Percentiles rank a stretch among this genome's conserved stretches.
Evolutionary conservation across 2,329 filamentous ascomycete species (phyloP).

Genomic region (Emmonsia crescens): DNA sequence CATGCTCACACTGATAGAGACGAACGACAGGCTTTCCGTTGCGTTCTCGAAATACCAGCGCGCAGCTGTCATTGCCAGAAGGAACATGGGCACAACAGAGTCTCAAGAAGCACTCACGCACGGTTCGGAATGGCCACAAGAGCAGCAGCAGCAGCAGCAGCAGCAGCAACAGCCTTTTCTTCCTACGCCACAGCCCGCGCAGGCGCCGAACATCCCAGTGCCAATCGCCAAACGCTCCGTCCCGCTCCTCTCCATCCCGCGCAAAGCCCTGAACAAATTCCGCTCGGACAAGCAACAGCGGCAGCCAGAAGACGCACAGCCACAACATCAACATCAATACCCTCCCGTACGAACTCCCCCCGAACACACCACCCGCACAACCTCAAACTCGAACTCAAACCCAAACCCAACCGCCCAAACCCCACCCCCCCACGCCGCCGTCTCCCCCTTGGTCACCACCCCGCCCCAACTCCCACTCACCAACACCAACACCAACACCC

Average conservation of each 20-base stretch:
- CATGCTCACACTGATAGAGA: slow-evolving; percentile 85
- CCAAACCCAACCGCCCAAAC: not conserved
- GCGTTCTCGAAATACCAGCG: slow-evolving; percentile 77
- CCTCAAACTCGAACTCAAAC: too few relatives aligned
- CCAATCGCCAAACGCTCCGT: slow-evolving; percentile 4
- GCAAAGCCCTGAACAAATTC: slow-evolving; percentile 7
- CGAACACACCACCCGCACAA: slow-evolving; percentile 1
- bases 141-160: not conserved
- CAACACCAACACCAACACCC: not conserved
- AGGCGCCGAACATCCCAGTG: not conserved
- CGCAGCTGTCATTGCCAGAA: slow-evolving; percentile 53
- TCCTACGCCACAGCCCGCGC: not conserved
- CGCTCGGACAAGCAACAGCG: not conserved
- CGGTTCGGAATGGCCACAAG: too few relatives aligned
- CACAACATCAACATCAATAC: not conserved
- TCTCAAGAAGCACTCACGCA: not conserved
- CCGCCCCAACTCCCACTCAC: not conserved
- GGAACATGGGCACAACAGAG: slow-evolving; percentile 16
- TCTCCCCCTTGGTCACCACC: not conserved
- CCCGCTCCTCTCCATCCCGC: slow-evolving; percentile 10
- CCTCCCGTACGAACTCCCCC: not conserved
- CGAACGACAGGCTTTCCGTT: slow-evolving; percentile 79
- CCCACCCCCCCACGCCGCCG: not conserved
- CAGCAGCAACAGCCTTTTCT: not conserved
- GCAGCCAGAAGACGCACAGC: not conserved